These are phyloP conservation scores for Elongisporangium prolatum DNA, from an alignment of 352 stramenopile species.

Conservation along the genomic window DNA sequence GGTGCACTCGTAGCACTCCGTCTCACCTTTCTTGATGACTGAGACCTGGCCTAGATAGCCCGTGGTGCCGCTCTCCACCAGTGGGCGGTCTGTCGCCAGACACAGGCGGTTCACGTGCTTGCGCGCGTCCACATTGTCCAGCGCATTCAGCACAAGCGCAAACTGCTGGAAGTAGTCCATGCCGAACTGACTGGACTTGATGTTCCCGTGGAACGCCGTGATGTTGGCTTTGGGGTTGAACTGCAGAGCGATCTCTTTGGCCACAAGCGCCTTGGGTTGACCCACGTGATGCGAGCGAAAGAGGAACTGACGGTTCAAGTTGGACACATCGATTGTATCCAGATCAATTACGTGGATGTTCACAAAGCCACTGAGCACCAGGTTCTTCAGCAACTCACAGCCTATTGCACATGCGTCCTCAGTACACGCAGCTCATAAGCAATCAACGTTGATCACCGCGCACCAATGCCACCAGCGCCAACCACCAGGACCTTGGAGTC, in stretches of 20 bases:
- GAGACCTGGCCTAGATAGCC: conserved; percentile 98
- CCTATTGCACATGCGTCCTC: conserved; percentile 21
- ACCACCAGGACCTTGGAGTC: conserved; percentile 93
- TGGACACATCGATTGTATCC: conserved; percentile 99
- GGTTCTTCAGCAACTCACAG: conserved; percentile 99
- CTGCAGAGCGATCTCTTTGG: conserved; percentile 63
- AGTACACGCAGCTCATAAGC: conserved; percentile 1
- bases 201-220: conserved; percentile 96
- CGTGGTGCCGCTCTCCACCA: conserved; percentile 98
- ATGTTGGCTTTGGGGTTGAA: conserved; percentile 91
- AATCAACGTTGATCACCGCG: conserved; percentile 1
- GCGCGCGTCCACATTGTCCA: conserved; percentile 99
- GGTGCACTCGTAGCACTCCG: conserved; percentile 99
- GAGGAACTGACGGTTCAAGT: conserved; percentile 99
- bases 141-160: conserved; percentile 97
- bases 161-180: conserved; percentile 97
- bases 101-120: conserved; percentile 99
- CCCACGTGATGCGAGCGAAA: conserved; percentile 98
- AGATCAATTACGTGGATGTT: conserved; percentile 95
- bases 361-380: conserved; percentile 96
- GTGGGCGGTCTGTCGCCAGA: conserved; percentile 79
- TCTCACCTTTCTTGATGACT: conserved; percentile 96
- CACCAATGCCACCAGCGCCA: conserved; percentile 97
- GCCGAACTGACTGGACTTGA: conserved; percentile 90
- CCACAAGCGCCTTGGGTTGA: conserved; percentile 93